phyloP scores from a whole-genome alignment of 1,139 yeast species.

The Starmera stellimalicola region DNA sequence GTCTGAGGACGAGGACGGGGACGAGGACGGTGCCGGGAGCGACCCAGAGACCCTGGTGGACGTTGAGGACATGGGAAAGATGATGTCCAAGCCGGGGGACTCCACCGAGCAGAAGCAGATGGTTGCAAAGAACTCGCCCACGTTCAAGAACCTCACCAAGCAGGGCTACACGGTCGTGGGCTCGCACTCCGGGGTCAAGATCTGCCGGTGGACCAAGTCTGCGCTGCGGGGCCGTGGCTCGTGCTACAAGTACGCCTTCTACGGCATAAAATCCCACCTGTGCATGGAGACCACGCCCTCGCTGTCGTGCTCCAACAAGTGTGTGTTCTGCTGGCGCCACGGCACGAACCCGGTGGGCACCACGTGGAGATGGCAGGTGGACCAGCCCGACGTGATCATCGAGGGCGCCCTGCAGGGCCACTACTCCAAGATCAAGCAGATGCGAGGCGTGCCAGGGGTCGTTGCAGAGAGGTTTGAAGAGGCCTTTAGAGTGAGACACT shows the following conservation, averaged over 20 bases:
- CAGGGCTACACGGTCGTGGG: conserved; percentile 94
- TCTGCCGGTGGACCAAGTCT: conserved; percentile 94
- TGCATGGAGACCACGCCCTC: conserved; percentile 98
- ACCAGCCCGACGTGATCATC: conserved; percentile 74
- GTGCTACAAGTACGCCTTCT: conserved; percentile 86
- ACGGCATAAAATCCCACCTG: conserved; percentile 81
- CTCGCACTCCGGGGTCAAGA: conserved; percentile 90
- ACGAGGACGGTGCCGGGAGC: conserved; percentile 20
- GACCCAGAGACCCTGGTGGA: conserved; percentile 43
- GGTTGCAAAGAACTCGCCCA: conserved; percentile 89
- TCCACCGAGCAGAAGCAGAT: conserved; percentile 52
- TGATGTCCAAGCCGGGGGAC: conserved; percentile 26
- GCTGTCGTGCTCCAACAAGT: conserved; percentile 85
- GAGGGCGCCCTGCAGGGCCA: conserved; percentile 86
- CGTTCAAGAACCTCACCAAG: conserved; percentile 77
- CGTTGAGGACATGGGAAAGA: conserved; percentile 77
- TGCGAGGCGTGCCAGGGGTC: conserved; percentile 94
- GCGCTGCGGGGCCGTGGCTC: conserved; percentile 92
- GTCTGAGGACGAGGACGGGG: conserved; percentile 28
- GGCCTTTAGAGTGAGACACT: conserved; percentile 81
- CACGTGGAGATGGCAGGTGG: conserved; percentile 94
- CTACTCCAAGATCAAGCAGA: conserved; percentile 82
- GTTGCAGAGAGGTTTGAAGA: conserved; percentile 84
- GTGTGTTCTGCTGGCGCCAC: conserved; percentile 97
- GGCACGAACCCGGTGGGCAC: conserved; percentile 97